Evolutionary conservation across 129 eudicot species (phyloP), one percentile per base, ranked within the genome.

Genomic region (Flaveria bidentis): DNA sequence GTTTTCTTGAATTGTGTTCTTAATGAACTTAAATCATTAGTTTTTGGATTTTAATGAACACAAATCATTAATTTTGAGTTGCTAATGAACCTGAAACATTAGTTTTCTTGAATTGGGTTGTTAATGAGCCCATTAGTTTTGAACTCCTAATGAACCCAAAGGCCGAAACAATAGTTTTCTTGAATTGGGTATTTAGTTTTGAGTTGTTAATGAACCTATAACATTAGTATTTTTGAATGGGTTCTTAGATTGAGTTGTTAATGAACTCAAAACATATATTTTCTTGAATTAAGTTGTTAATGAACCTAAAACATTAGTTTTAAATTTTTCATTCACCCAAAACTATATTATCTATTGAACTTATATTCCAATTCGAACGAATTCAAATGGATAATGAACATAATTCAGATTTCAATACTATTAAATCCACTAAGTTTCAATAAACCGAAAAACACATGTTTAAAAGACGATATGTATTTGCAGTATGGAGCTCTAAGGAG

Each of bases 401-500:
- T 2, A 15, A 15, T 52, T 16, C 2, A 16, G 2, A 52, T 52
- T n/a, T 6, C 60, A n/a, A 52, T 52, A 5, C 57, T 5, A 52
- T 52, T 52, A 4, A 57, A 60, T 26, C 30, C 4, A 28, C 0
- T 0, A 30, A 30, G 36, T 10, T 61, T 30, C 17, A 26, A 13
- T 33, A 14, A 28, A 62, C 17, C 46, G 22, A 20, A 20, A 15
- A 30, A 14, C 23, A 2, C 5, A 2, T 15, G 14, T 50, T 64
- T 14, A 17, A 20, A 42, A 22, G 15, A 2, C 18, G 42, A 10
- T 53, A 41, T 55, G n/a, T 68, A 9, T 39, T 28, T 75, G 76
- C 79, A 93, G 98, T 94, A 94, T 73, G 99, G 99, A 17, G 99
- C 99, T 83, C 97, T 94, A 42, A 73, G 99, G 84, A 94, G 99